These are phyloP conservation scores for Mucor lusitanicus DNA, from an alignment of 371 early-diverging fungal species.

Conservation along the genomic window DNA sequence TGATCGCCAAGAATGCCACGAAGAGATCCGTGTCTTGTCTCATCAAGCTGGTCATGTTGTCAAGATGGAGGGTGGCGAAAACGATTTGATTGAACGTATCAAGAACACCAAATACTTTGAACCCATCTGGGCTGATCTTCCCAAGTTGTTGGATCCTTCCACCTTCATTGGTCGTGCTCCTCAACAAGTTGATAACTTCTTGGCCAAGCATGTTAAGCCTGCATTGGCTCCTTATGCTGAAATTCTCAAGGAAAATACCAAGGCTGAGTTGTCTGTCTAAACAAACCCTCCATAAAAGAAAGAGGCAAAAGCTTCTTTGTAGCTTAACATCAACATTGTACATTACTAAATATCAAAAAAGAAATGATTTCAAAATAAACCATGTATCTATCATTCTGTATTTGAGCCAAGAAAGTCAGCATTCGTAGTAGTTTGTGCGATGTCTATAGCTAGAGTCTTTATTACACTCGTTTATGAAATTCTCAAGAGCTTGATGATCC, in stretches of 20 bases:
- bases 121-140: slow-evolving; percentile 79
- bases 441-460: no score
- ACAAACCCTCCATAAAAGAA: neutral
- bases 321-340: neutral
- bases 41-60: slow-evolving; percentile 93
- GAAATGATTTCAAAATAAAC: neutral
- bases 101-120: slow-evolving; percentile 83
- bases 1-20: slow-evolving; percentile 96
- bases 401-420: no score
- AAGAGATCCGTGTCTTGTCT: slow-evolving; percentile 93
- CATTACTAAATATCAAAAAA: neutral
- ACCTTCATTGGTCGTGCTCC: slow-evolving; percentile 97
- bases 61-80: slow-evolving; percentile 92
- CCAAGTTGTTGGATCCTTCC: slow-evolving; percentile 81
- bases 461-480: no score
- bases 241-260: slow-evolving; percentile 50
- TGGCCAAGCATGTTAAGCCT: slow-evolving; percentile 80
- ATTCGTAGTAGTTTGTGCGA: no score
- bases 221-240: slow-evolving; percentile 82
- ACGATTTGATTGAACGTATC: slow-evolving; percentile 94
- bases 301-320: neutral
- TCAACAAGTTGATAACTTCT: slow-evolving; percentile 88
- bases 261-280: slow-evolving; percentile 68
- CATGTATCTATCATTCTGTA: neutral
- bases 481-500: no score